Conservation (phyloP, 2,329 filamentous ascomycete species). For the Arthrobotrys conoides region DNA sequence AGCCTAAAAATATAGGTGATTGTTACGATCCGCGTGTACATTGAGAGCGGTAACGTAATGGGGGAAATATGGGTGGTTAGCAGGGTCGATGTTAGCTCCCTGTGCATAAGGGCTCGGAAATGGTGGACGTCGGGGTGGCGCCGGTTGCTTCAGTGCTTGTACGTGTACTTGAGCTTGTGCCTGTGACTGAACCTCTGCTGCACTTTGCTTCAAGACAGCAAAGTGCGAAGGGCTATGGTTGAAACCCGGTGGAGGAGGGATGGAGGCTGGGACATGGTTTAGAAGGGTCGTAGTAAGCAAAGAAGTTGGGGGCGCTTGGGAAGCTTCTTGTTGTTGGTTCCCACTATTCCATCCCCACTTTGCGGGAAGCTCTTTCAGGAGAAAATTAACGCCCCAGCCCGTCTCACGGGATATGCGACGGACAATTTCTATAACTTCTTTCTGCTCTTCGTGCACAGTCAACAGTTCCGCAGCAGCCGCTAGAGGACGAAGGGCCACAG, state of each 20-base stretch:
- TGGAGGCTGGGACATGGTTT: slow-evolving; percentile 63
- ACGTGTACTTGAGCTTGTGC: slow-evolving; percentile 17
- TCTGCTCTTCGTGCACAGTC: slow-evolving; percentile 78
- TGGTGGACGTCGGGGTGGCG: slow-evolving; percentile 47
- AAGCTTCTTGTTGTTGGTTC: slow-evolving; percentile 33
- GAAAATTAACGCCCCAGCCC: slow-evolving; percentile 81
- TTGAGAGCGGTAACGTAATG: slow-evolving; percentile 55
- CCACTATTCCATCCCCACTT: slow-evolving; percentile 82
- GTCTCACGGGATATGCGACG: slow-evolving; percentile 81
- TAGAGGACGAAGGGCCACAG: slow-evolving; percentile 83
- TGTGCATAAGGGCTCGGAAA: slow-evolving; percentile 57
- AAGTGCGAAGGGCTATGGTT: slow-evolving; percentile 61
- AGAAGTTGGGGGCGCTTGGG: slow-evolving; percentile 66
- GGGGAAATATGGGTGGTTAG: slow-evolving; percentile 54
- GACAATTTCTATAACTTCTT: slow-evolving; percentile 83
- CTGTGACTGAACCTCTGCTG: slow-evolving; percentile 30
- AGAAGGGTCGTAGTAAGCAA: slow-evolving; percentile 63
- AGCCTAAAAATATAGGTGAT: slow-evolving; percentile 40
- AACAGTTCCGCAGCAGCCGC: slow-evolving; percentile 83
- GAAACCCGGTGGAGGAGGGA: slow-evolving; percentile 66
- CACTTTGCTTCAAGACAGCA: slow-evolving; percentile 58
- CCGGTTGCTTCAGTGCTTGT: slow-evolving; percentile 41
- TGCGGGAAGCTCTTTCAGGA: slow-evolving; percentile 80
- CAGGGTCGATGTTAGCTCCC: slow-evolving; percentile 55
- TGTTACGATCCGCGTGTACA: slow-evolving; percentile 53